A percentile compares a stretch with the other conserved stretches of the same genome.
These are phyloP conservation scores for Exophiala xenobiotica DNA, from an alignment of 2,329 filamentous ascomycete genomes.

Conservation along the genomic window DNA sequence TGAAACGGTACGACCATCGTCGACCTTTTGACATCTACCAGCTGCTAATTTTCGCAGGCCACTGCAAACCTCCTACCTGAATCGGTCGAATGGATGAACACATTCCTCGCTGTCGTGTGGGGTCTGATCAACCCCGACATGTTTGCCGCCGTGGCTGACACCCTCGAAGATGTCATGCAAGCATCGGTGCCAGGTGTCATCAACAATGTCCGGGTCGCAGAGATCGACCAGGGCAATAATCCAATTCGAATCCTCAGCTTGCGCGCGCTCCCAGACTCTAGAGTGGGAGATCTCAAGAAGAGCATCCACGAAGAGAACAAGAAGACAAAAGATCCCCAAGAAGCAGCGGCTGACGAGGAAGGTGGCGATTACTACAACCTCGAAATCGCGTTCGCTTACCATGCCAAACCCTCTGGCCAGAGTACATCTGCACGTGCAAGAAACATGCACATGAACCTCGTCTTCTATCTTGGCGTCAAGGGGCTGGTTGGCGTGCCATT, in stretches of 20 bases:
- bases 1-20: conserved; percentile 58
- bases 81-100: conserved; percentile 96
- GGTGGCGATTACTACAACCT: conserved; percentile 92
- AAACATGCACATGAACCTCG: conserved; percentile 95
- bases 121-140: conserved; percentile 92
- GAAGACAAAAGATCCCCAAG: conserved; percentile 79
- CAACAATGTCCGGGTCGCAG: conserved; percentile 90
- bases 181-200: conserved; percentile 88
- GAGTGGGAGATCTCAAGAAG: conserved; percentile 78
- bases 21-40: neutral
- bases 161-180: conserved; percentile 93
- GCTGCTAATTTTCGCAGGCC: conserved; percentile 49
- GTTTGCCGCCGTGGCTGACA: conserved; percentile 90
- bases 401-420: conserved; percentile 71
- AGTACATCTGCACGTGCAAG: conserved; percentile 76
- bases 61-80: conserved; percentile 88
- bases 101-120: conserved; percentile 80
- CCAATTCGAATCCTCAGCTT: conserved; percentile 85
- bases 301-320: conserved; percentile 76
- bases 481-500: conserved; percentile 86
- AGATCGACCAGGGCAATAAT: conserved; percentile 91
- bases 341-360: conserved; percentile 83
- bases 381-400: conserved; percentile 86
- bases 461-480: conserved; percentile 89
- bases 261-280: conserved; percentile 76